Conservation (phyloP, 495 filamentous ascomycete species). For the Annulohypoxylon nitens region DNA sequence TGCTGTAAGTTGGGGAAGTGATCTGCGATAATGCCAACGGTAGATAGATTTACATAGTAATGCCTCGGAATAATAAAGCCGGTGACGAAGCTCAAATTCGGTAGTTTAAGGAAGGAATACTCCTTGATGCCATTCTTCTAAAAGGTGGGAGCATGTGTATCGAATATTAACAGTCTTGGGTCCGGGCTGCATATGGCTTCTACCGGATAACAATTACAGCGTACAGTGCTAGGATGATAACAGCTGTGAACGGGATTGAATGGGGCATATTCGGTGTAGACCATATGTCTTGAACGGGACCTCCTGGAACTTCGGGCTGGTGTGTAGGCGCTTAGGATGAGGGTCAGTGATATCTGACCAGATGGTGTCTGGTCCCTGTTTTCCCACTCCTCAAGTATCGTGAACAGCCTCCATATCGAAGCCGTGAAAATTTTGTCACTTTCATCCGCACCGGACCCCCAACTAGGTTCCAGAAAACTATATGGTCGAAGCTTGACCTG, state of each 20-base stretch:
- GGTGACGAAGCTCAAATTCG: neutral
- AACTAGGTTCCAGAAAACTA: too few relatives aligned
- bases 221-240: neutral
- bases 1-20: neutral
- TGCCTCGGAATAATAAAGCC: neutral
- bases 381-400: neutral
- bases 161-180: neutral
- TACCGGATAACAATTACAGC: neutral
- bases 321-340: neutral
- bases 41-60: neutral
- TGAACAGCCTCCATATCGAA: neutral
- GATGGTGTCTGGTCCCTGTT: neutral
- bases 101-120: neutral
- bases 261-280: neutral
- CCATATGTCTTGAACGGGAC: neutral
- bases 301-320: neutral
- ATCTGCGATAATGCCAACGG: neutral
- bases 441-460: neutral
- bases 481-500: neutral
- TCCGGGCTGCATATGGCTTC: neutral
- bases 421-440: neutral
- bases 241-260: neutral
- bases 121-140: neutral
- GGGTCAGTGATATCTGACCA: neutral
- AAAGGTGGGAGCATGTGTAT: neutral